Evolutionary conservation across 805 yeast genomes (phyloP).

Genomic region (Yarrowia divulgata): DNA sequence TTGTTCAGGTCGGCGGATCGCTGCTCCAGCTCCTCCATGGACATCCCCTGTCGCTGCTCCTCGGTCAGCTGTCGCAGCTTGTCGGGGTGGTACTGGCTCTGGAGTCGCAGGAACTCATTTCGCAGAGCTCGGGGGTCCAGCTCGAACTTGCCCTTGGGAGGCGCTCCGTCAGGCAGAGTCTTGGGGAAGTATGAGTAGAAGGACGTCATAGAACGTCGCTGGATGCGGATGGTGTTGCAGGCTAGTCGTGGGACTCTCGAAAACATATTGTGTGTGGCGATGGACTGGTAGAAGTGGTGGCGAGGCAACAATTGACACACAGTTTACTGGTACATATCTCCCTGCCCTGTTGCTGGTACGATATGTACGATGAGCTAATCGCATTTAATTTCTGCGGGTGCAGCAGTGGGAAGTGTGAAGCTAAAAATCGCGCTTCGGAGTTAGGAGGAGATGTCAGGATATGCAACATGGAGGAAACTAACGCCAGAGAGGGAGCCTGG

Average conservation of each 20-base stretch:
- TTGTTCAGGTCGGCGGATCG: conserved; percentile 67
- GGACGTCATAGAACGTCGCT: conserved; percentile 38
- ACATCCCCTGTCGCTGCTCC: conserved; percentile 39
- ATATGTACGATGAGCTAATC: conserved; percentile 32
- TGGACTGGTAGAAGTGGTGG: background rate
- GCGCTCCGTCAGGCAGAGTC: conserved; percentile 71
- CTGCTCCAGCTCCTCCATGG: conserved; percentile 48
- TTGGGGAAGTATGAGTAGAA: conserved; percentile 76
- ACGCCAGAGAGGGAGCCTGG: conserved; percentile 7
- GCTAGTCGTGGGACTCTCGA: conserved; percentile 9
- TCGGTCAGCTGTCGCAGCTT: conserved; percentile 50
- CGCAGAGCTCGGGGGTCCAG: conserved; percentile 65
- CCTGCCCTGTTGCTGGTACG: conserved; percentile 6
- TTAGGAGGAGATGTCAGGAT: background rate
- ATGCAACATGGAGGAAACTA: background rate
- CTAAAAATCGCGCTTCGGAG: conserved; percentile 28
- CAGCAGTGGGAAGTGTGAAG: conserved; percentile 1
- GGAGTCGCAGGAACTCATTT: conserved; percentile 76
- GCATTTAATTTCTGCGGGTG: conserved; percentile 10
- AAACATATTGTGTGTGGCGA: conserved; percentile 3
- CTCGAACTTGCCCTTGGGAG: conserved; percentile 65
- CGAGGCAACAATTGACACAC: conserved; percentile 15
- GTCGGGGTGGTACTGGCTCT: conserved; percentile 85
- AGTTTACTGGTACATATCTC: background rate
- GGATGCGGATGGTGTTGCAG: background rate